Base-by-base conservation (phyloP, 768 basidiomycete species). In the Trametes sanguinea region DNA sequence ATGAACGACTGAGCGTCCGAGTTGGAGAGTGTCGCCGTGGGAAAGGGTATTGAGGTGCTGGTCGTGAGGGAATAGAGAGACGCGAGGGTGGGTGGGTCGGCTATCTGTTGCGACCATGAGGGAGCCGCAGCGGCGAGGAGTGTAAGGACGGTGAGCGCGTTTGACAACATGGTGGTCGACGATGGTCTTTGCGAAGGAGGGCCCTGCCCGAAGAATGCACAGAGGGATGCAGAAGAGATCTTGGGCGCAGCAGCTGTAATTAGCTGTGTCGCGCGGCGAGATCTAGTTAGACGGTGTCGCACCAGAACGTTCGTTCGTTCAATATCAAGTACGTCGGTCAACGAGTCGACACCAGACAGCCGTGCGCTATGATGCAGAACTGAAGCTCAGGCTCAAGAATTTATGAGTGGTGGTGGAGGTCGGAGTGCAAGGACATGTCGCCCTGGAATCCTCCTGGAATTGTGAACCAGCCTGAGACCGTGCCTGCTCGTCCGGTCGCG, bases 21-120 rank as follows among this genome's bases (percentile, higher is more conserved):
- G 40, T 80, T 75, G n/a, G 78, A 69, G 60, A 81, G 81, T 0
- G 87, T 88, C 4, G 84, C 78, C 4, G 83, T 78, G 27, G 90
- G 89, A 68, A 87, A 91, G 4, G 87, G 82, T 14, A 90, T 72
- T 4, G 76, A 69, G 2, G 88, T 90, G 70, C 84, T 85, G 2
- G 85, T 84, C 11, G 84, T 75, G 52, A 89, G 80, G 10, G 77
- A 76, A 69, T 80, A 88, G 61, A 75, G 78, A 0, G 81, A 73
- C 32, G 86, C 85, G 40, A 86, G 68, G 35, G 62, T 30, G 16
- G 63, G 50, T 16, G 68, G 60, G 53, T 53, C 55, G 11, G 64
- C 67, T n/a, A 64, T 39, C 29, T 67, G 60, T 11, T 54, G 57
- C 10, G 57, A 30, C 57, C 61, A 66, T 39, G 54, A 53, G 16